Base-by-base conservation (phyloP, 352 stramenopile genomes). In the Phytophthora hybrid region DNA sequence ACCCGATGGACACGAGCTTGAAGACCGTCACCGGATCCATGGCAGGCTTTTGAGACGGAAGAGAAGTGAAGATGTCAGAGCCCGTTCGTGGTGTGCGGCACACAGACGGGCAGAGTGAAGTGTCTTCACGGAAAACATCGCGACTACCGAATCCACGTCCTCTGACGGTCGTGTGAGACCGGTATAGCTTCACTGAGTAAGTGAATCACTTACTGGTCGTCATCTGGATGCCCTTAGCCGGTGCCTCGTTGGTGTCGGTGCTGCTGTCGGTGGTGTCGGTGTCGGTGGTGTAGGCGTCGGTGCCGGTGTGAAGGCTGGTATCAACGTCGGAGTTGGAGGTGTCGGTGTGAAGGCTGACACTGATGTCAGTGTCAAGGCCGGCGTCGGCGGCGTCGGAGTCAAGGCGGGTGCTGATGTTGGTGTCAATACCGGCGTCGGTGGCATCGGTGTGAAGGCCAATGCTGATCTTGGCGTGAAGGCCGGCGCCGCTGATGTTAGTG, bases 1-100 rank as follows among this genome's bases (percentile, higher is more conserved):
- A 82, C 47, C 77, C 73, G 59, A 94, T 77, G 23, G 88, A 92
- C 55, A 94, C 86, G 74, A 94, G 80, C 77, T 94, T 94, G 70
- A 94, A 94, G 37, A 90, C 68, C 1, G 83, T 85, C 53, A 93
- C 77, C 39, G 80, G 66, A 47, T 93, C 69, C 83, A 93, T 91
- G 55, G 32, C 23, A 26, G 23, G 23, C 23, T 26, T 26, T 26
- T 26, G 23, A 3, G 23, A 26, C 23, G 23, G 23, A 26, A 26
- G 23, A 26, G 23, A 26, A n/a, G n/a, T n/a, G n/a, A n/a, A 41
- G 34, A 41, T n/a, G n/a, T n/a, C n/a, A n/a, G n/a, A n/a, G n/a
- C 8, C 34, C 8, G 1, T 41, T 8, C 34, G 34, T 41, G 34
- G 34, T 41, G 34, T 41, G 5, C 7, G 8, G 34, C 5, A 41